Percentiles rank a stretch among this genome's conserved stretches.
phyloP scores from a whole-genome alignment of 352 stramenopile genomes.

The Phytopythium sindhum region DNA sequence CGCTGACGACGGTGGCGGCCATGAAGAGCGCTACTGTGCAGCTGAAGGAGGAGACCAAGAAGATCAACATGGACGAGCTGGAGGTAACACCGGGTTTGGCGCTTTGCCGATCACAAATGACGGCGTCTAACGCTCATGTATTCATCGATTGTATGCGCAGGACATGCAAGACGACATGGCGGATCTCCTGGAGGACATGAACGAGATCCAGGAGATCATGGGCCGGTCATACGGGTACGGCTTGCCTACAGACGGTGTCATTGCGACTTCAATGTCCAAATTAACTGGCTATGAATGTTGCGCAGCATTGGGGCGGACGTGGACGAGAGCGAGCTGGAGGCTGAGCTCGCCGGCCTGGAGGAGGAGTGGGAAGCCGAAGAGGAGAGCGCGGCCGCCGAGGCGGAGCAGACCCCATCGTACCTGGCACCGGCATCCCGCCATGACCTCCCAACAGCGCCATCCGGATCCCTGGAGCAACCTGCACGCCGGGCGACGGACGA shows the following conservation, averaged over 20 bases:
- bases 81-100: slow-evolving; percentile 51
- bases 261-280: not conserved
- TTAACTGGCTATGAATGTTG: not conserved
- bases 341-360: slow-evolving; percentile 91
- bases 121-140: not conserved
- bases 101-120: not conserved
- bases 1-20: slow-evolving; percentile 89
- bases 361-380: slow-evolving; percentile 92
- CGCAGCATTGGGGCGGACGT: slow-evolving; percentile 91
- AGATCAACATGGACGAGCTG: slow-evolving; percentile 95
- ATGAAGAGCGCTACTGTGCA: slow-evolving; percentile 93
- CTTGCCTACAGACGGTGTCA: not conserved
- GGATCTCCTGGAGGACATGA: slow-evolving; percentile 97
- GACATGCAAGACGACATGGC: slow-evolving; percentile 97
- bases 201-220: slow-evolving; percentile 97
- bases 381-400: slow-evolving; percentile 25
- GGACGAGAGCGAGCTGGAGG: slow-evolving; percentile 94
- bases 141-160: slow-evolving; percentile 18
- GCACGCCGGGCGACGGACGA: slow-evolving; percentile 49
- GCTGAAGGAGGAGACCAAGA: slow-evolving; percentile 94
- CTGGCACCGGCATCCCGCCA: slow-evolving; percentile 48
- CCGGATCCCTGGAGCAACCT: slow-evolving; percentile 30
- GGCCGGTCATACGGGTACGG: slow-evolving; percentile 92
- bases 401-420: slow-evolving; percentile 62
- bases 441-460: slow-evolving; percentile 57